A percentile compares a stretch with the other conserved stretches of the same genome.
Evolutionary conservation across 2,329 filamentous ascomycete species (phyloP).

Genomic region (Mycocentrospora acerina): DNA sequence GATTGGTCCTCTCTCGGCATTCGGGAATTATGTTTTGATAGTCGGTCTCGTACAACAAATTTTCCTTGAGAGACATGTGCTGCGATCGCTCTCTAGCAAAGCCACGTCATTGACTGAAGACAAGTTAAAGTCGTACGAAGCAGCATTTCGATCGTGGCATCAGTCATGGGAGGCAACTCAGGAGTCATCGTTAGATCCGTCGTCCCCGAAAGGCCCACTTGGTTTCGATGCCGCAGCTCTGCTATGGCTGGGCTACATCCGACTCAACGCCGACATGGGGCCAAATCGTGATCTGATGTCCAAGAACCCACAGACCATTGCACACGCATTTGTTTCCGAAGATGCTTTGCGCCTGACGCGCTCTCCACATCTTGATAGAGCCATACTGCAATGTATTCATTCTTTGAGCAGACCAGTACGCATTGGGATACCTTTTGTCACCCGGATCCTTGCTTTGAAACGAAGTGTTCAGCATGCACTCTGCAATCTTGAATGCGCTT

Average conservation of each 20-base stretch:
- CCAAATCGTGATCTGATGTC: neutral
- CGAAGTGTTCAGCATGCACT: conserved; percentile 1
- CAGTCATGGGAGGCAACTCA: conserved; percentile 1
- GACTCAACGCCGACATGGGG: neutral
- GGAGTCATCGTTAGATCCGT: neutral
- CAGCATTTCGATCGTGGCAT: neutral
- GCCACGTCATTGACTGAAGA: neutral
- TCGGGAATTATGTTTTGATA: conserved; percentile 1
- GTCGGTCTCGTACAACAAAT: conserved; percentile 1
- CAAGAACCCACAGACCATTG: neutral
- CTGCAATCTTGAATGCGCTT: conserved; percentile 1
- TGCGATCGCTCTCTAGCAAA: conserved; percentile 1
- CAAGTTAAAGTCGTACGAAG: neutral
- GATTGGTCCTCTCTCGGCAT: neutral
- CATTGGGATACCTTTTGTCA: neutral
- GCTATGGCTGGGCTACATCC: conserved; percentile 1
- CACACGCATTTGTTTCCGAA: neutral
- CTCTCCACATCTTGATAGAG: neutral
- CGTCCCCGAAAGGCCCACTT: neutral
- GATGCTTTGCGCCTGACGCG: neutral
- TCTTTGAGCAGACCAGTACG: neutral
- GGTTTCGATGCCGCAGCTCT: neutral
- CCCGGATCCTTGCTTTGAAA: neutral
- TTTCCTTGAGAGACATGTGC: conserved; percentile 1
- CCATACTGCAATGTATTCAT: neutral